phyloP scores from a whole-genome alignment of 106 monocot genomes.

The Platanthera guangdongensis region DNA sequence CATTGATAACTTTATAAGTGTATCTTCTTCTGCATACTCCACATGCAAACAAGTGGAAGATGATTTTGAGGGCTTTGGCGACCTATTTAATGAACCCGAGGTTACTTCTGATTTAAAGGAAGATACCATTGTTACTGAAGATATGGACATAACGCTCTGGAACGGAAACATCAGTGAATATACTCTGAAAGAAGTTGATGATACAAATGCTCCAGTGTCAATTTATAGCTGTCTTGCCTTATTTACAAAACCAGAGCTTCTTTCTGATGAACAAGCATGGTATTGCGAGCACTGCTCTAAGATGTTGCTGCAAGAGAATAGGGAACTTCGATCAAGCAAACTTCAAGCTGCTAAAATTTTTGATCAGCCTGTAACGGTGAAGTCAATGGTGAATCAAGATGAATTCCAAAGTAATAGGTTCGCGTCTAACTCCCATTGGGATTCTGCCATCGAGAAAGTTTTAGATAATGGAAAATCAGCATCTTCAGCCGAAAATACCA shows the following conservation, averaged over 20 bases:
- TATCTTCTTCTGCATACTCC: slow-evolving; percentile 10
- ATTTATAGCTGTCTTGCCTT: slow-evolving; percentile 66
- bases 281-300: slow-evolving; percentile 80
- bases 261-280: slow-evolving; percentile 84
- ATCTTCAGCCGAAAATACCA: background rate
- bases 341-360: background rate
- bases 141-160: slow-evolving; percentile 41
- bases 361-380: slow-evolving; percentile 11
- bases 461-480: slow-evolving; percentile 7
- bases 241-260: slow-evolving; percentile 77
- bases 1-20: slow-evolving; percentile 5
- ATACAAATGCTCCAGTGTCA: slow-evolving; percentile 60
- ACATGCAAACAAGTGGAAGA: slow-evolving; percentile 28
- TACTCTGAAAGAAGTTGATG: slow-evolving; percentile 60
- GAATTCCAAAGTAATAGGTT: slow-evolving; percentile 6
- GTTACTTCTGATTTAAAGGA: slow-evolving; percentile 34
- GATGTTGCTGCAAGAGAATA: slow-evolving; percentile 8
- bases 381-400: slow-evolving; percentile 3
- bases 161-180: slow-evolving; percentile 36
- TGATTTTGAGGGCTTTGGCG: slow-evolving; percentile 74
- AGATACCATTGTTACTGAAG: slow-evolving; percentile 28
- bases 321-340: slow-evolving; percentile 10
- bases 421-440: slow-evolving; percentile 3
- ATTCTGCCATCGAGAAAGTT: slow-evolving; percentile 9
- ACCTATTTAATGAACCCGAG: slow-evolving; percentile 81